Evolutionary conservation across 169 alveolate species (phyloP).

Genomic region (Plasmodium gaboni): DNA sequence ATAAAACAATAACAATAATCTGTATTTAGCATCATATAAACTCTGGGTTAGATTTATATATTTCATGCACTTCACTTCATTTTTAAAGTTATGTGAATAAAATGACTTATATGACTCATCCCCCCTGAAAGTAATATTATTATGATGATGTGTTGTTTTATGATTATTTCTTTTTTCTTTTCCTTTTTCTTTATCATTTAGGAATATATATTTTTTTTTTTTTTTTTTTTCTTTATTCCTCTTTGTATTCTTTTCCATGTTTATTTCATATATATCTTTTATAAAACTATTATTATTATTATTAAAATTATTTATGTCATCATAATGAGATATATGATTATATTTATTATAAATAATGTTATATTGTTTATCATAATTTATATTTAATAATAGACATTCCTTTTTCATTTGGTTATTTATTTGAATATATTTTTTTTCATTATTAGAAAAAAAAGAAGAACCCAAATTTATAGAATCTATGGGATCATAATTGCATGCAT

Average conservation of each 20-base stretch:
- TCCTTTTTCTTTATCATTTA: background rate
- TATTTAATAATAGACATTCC: background rate
- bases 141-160: background rate
- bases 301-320: too few relatives aligned
- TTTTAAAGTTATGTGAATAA: conserved; percentile 40
- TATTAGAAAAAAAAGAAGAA: too few relatives aligned
- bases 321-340: too few relatives aligned
- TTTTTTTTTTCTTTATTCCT: too few relatives aligned
- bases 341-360: too few relatives aligned
- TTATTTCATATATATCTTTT: background rate
- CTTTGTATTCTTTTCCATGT: background rate
- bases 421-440: background rate
- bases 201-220: background rate
- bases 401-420: background rate
- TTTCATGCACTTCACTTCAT: conserved; percentile 65
- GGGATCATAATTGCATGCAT: too few relatives aligned
- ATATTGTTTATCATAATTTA: too few relatives aligned
- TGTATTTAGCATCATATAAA: conserved; percentile 37
- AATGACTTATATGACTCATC: too few relatives aligned
- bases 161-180: conserved; percentile 24
- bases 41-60: conserved; percentile 59
- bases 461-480: too few relatives aligned
- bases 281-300: too few relatives aligned
- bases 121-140: background rate
- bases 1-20: conserved; percentile 31